Evolutionary conservation across 139 green algal species (phyloP).

Genomic region (Micromonas pusilla): DNA sequence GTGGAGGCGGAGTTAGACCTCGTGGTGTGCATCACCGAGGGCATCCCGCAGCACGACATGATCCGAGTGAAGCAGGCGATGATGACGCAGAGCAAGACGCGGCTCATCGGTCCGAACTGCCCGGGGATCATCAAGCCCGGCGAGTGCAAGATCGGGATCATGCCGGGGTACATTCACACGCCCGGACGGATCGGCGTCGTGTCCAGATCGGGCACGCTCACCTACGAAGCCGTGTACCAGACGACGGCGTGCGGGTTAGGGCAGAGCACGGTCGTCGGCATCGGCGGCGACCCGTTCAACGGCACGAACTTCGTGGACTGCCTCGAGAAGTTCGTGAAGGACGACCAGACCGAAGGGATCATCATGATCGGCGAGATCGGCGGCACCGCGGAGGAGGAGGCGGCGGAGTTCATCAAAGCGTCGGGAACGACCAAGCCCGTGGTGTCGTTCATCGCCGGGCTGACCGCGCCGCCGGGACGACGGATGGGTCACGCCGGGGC

Average conservation of each 20-base stretch:
- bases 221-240: conserved; percentile 95
- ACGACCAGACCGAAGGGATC: conserved; percentile 84
- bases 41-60: conserved; percentile 98
- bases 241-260: conserved; percentile 85
- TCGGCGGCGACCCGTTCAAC: conserved; percentile 51
- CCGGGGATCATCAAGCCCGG: conserved; percentile 81
- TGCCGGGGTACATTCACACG: conserved; percentile 99
- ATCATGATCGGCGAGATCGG: conserved; percentile 99
- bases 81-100: conserved; percentile 70
- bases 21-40: conserved; percentile 98
- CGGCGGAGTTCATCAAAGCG: conserved; percentile 67
- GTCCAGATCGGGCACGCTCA: conserved; percentile 92
- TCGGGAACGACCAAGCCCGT: conserved; percentile 90
- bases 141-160: conserved; percentile 99
- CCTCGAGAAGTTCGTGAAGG: conserved; percentile 87
- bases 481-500: conserved; percentile 97
- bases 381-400: conserved; percentile 95
- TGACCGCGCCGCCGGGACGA: conserved; percentile 90
- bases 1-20: conserved; percentile 90
- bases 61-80: conserved; percentile 89
- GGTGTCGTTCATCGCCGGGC: conserved; percentile 96
- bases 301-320: conserved; percentile 98
- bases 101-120: conserved; percentile 97
- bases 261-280: conserved; percentile 89
- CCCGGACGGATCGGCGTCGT: conserved; percentile 84